Conservation (phyloP, 106 monocot species). For the Apostasia ramifera region DNA sequence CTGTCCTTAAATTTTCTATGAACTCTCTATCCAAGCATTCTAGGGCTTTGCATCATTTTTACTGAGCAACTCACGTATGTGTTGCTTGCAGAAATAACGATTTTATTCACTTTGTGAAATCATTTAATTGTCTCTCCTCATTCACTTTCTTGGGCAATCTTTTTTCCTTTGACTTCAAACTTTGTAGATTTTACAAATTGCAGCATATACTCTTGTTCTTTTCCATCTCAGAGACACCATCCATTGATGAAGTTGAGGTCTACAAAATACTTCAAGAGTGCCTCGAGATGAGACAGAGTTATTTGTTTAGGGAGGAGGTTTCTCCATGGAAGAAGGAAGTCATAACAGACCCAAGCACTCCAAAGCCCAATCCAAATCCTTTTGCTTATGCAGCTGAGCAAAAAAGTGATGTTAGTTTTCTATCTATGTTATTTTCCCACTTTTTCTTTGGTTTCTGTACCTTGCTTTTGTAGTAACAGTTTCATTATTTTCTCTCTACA, state of each 20-base stretch:
- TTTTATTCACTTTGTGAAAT: too few relatives aligned
- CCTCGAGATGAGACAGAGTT: conserved; percentile 69
- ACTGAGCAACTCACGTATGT: too few relatives aligned
- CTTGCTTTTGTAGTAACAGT: neutral
- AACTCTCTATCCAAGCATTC: too few relatives aligned
- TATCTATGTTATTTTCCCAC: neutral
- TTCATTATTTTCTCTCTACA: conserved; percentile 17
- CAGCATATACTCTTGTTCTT: neutral
- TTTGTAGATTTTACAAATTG: neutral
- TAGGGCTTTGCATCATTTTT: too few relatives aligned
- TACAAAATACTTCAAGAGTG: conserved; percentile 86
- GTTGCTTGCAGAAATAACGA: too few relatives aligned
- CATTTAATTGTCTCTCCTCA: too few relatives aligned
- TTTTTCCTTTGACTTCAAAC: neutral
- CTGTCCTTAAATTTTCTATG: too few relatives aligned
- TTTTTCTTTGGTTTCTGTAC: neutral
- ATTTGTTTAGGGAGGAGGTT: conserved; percentile 71
- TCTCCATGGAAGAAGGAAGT: conserved; percentile 96
- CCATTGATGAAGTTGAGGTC: conserved; percentile 79
- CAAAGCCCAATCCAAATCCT: conserved; percentile 83
- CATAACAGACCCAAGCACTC: conserved; percentile 96
- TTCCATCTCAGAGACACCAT: conserved; percentile 59
- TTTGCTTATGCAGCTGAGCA: conserved; percentile 63
- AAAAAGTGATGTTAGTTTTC: conserved; percentile 65
- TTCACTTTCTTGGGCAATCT: neutral